Base-by-base conservation (phyloP, 2,329 filamentous ascomycete species). In the Neonectria ditissima region DNA sequence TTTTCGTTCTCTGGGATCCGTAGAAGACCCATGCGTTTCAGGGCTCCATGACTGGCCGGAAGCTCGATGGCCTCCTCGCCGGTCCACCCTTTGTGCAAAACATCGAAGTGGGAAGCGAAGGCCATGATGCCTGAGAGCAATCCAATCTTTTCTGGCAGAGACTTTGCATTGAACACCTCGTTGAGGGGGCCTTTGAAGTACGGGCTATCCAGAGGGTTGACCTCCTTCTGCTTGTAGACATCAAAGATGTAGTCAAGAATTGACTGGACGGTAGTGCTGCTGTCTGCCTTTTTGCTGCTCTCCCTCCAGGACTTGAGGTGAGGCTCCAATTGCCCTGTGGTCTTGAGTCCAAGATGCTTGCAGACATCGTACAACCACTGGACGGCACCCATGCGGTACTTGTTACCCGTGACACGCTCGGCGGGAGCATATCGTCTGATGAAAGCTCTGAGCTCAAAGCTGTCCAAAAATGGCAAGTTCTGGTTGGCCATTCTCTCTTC, bases 251-350 rank as follows among this genome's bases (percentile, higher is more conserved):
- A 45, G 43, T 45, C 13, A 11, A 45, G 43, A 22, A 45, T 26
- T 2, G 20, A 22, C 11, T 26, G 43, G 13, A 14, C 20, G 16
- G 10, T 18, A 7, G 20, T 4, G 20, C 3, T 7, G 9, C 7
- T 3, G 11, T 10, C 2, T 1, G 22, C 20, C 11, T 24, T 16
- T 7, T 4, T 1, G 3, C 2, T 22, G 2, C 14, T 4, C 13
- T 22, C 13, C 2, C 8, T 37, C 34, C 34, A n/a, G 14, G 14
- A 14, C 14, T 37, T 5, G 6, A 37, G 34, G 5, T 37, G 16
- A 37, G 14, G 34, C 8, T 3, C 34, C 34, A 45, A 45, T 5
- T 10, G 6, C 0, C 14, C 22, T 26, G 43, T 20, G 13, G 13
- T 45, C 8, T 26, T 24, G 8, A 45, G 14, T 5, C 4, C 20